These are phyloP conservation scores for Pyrenochaeta sp. DNA, from an alignment of 2,329 filamentous ascomycete genomes.

Conservation along the genomic window DNA sequence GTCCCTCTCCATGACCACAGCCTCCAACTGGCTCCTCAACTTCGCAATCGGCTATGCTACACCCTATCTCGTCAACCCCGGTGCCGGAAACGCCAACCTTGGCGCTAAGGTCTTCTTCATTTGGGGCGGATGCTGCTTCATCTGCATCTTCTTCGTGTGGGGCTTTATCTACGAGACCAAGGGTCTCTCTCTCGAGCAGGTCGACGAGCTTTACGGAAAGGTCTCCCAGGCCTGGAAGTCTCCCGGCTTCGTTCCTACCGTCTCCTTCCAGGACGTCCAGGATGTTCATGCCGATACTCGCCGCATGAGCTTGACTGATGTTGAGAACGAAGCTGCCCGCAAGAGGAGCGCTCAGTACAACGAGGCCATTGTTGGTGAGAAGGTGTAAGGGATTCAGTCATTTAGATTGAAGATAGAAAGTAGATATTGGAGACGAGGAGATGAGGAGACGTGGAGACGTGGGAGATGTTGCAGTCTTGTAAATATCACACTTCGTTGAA, in stretches of 20 bases:
- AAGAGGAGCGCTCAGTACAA: constrained; percentile 45
- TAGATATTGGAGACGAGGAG: too few relatives aligned
- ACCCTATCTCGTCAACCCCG: constrained; percentile 72
- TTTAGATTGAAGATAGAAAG: too few relatives aligned
- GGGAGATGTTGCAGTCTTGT: too few relatives aligned
- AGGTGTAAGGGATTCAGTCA: too few relatives aligned
- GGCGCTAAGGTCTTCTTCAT: constrained; percentile 63
- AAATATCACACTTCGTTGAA: too few relatives aligned
- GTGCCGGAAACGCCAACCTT: constrained; percentile 70
- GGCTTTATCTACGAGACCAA: constrained; percentile 79
- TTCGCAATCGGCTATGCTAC: constrained; percentile 62
- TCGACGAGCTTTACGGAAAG: constrained; percentile 80
- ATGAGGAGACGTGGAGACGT: too few relatives aligned
- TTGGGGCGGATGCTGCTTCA: constrained; percentile 61
- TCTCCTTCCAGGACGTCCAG: constrained; percentile 48
- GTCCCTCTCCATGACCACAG: constrained; percentile 61
- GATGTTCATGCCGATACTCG: constrained; percentile 33
- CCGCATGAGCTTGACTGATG: constrained; percentile 41
- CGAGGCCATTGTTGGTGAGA: too few relatives aligned
- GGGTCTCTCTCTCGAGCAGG: constrained; percentile 79
- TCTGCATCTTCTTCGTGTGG: constrained; percentile 72
- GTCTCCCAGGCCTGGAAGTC: constrained; percentile 76
- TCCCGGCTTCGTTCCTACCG: constrained; percentile 66
- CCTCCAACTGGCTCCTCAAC: constrained; percentile 63
- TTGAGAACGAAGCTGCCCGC: constrained; percentile 37